Conservation (phyloP, 2,329 filamentous ascomycete genomes). For the Myriosclerotinia scirpicola region DNA sequence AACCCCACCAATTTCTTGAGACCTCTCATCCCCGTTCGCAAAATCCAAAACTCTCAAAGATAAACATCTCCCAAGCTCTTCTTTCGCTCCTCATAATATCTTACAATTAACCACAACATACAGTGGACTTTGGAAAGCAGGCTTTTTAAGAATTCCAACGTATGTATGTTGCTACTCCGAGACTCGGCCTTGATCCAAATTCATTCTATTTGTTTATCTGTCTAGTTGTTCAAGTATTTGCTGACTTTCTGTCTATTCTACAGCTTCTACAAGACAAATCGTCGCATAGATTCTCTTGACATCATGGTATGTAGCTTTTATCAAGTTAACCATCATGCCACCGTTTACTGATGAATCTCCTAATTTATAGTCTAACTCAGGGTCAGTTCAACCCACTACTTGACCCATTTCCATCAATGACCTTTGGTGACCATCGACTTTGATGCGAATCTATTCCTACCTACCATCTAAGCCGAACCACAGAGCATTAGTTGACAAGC, state of each 20-base stretch:
- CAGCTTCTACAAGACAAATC: conserved; percentile 15
- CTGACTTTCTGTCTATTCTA: conserved; percentile 13
- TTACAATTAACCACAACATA: conserved; percentile 10
- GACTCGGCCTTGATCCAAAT: not conserved
- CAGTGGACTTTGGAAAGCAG: conserved; percentile 8
- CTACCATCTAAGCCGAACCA: not conserved
- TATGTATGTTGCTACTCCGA: conserved; percentile 6
- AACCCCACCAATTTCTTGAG: conserved; percentile 27
- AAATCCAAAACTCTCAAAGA: conserved; percentile 25
- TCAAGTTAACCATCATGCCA: not conserved
- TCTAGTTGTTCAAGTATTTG: conserved; percentile 15
- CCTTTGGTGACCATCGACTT: conserved; percentile 19
- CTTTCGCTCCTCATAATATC: conserved; percentile 19
- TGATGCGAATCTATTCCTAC: conserved; percentile 14
- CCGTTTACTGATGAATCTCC: conserved; percentile 28
- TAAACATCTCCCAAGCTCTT: conserved; percentile 27
- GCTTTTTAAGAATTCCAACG: conserved; percentile 10
- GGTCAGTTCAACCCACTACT: conserved; percentile 51
- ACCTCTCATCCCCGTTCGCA: conserved; percentile 23
- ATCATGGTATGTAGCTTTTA: conserved; percentile 31
- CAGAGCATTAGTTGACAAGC: conserved; percentile 25
- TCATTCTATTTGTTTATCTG: conserved; percentile 16
- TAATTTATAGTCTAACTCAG: conserved; percentile 61
- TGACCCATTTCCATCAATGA: conserved; percentile 28
- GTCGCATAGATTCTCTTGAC: conserved; percentile 23